Evolutionary conservation across 2,329 filamentous ascomycete genomes (phyloP).

Genomic region (Cytospora piceicola): DNA sequence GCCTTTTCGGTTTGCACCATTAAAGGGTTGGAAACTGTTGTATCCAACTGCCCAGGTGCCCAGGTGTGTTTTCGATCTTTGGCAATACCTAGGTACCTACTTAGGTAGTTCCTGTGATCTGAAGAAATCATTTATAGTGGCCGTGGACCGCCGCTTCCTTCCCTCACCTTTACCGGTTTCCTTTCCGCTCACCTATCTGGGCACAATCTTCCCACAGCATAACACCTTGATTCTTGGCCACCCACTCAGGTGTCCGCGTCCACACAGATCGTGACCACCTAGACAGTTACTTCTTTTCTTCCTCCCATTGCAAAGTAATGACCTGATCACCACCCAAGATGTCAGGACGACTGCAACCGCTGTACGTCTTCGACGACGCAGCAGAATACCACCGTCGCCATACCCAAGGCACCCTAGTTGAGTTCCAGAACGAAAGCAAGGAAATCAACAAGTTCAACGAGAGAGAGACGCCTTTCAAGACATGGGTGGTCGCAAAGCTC

Average conservation of each 20-base stretch:
- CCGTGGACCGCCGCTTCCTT: too few relatives aligned
- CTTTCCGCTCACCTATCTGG: too few relatives aligned
- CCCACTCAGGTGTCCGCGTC: neutral
- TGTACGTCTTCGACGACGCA: slow-evolving; percentile 26
- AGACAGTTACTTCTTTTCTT: neutral
- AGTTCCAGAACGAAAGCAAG: slow-evolving; percentile 26
- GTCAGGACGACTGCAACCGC: slow-evolving; percentile 4
- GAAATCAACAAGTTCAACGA: slow-evolving; percentile 26
- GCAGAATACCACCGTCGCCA: slow-evolving; percentile 27
- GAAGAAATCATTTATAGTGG: too few relatives aligned
- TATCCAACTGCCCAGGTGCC: too few relatives aligned
- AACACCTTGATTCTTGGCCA: neutral
- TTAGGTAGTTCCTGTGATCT: too few relatives aligned
- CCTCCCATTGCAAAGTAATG: neutral
- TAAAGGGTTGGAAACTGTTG: too few relatives aligned
- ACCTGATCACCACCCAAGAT: slow-evolving; percentile 1
- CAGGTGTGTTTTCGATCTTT: too few relatives aligned
- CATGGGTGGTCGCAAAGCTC: slow-evolving; percentile 24
- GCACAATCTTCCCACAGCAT: neutral
- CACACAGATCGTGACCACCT: neutral
- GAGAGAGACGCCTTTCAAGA: slow-evolving; percentile 15
- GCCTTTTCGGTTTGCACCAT: too few relatives aligned
- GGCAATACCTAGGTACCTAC: too few relatives aligned
- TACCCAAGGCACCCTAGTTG: slow-evolving; percentile 20
- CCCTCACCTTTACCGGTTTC: too few relatives aligned